Conservation (phyloP, 164 flowering plant species). For the Vitis vinifera region DNA sequence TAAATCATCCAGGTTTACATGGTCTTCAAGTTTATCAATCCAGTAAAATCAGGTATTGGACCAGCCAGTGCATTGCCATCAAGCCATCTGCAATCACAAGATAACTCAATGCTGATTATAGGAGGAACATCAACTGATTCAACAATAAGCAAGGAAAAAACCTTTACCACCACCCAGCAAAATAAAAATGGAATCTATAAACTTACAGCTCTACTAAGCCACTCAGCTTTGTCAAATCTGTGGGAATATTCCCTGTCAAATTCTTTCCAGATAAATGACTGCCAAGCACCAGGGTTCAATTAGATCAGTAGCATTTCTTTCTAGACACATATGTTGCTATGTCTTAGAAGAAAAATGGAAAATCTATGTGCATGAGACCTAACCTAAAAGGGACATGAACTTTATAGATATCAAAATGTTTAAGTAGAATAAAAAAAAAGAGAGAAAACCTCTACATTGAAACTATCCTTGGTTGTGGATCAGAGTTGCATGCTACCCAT, state of each 20-base stretch:
- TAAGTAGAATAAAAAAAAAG: not conserved
- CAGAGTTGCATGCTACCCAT: conserved; percentile 81
- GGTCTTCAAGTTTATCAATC: conserved; percentile 58
- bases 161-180: not conserved
- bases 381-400: not conserved
- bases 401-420: not conserved
- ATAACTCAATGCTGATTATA: conserved; percentile 4
- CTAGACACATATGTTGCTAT: not conserved
- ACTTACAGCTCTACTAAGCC: conserved; percentile 86
- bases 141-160: not conserved
- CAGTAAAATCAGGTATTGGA: conserved; percentile 85
- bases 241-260: conserved; percentile 82
- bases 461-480: conserved; percentile 69
- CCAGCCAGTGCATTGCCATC: conserved; percentile 84
- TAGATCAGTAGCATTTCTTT: conserved; percentile 1
- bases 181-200: conserved; percentile 8
- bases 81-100: conserved; percentile 71
- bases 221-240: conserved; percentile 60
- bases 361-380: not conserved
- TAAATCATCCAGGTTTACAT: conserved; percentile 42
- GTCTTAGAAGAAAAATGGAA: not conserved
- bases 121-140: not conserved
- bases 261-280: conserved; percentile 73
- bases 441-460: conserved; percentile 47
- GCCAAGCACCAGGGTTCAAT: conserved; percentile 20